Evolutionary conservation across 768 basidiomycete species (phyloP).

Genomic region (Suillus decipiens): DNA sequence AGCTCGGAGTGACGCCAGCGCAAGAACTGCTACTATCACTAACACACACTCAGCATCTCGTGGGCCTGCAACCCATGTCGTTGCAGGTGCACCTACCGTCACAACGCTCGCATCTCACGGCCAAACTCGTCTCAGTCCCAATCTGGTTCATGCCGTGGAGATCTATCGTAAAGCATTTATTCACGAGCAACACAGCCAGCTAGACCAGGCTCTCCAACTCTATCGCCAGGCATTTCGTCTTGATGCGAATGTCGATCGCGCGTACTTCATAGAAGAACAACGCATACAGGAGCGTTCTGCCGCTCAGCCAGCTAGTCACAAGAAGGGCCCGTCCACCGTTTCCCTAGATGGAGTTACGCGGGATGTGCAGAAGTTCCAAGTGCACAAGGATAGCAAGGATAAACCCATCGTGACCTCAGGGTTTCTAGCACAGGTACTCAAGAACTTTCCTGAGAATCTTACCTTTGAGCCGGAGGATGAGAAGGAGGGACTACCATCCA

Average conservation of each 20-base stretch:
- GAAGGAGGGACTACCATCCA: slow-evolving; percentile 44
- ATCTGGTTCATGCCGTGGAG: slow-evolving; percentile 53
- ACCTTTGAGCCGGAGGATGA: slow-evolving; percentile 74
- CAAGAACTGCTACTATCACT: slow-evolving; percentile 4
- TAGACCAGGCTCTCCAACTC: slow-evolving; percentile 73
- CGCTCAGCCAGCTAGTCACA: slow-evolving; percentile 40
- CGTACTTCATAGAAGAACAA: slow-evolving; percentile 61
- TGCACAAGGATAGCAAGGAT: slow-evolving; percentile 59
- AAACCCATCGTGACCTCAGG: slow-evolving; percentile 26
- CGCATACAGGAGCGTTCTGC: slow-evolving; percentile 19
- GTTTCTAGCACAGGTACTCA: slow-evolving; percentile 51
- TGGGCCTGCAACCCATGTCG: slow-evolving; percentile 14
- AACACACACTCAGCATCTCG: slow-evolving; percentile 2
- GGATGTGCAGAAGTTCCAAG: slow-evolving; percentile 76
- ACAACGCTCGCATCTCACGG: slow-evolving; percentile 25
- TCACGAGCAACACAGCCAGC: slow-evolving; percentile 69
- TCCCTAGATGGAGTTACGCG: slow-evolving; percentile 62
- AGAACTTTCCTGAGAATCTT: slow-evolving; percentile 48
- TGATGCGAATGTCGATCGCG: slow-evolving; percentile 73
- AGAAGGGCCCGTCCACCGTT: slow-evolving; percentile 80
- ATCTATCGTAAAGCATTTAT: slow-evolving; percentile 71
- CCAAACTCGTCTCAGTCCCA: slow-evolving; percentile 34
- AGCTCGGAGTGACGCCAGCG: slow-evolving; percentile 6
- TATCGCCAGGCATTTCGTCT: slow-evolving; percentile 83
- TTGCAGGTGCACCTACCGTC: slow-evolving; percentile 18